phyloP scores from a whole-genome alignment of 768 basidiomycete genomes.

The Tylopilus vinaceipallidus region DNA sequence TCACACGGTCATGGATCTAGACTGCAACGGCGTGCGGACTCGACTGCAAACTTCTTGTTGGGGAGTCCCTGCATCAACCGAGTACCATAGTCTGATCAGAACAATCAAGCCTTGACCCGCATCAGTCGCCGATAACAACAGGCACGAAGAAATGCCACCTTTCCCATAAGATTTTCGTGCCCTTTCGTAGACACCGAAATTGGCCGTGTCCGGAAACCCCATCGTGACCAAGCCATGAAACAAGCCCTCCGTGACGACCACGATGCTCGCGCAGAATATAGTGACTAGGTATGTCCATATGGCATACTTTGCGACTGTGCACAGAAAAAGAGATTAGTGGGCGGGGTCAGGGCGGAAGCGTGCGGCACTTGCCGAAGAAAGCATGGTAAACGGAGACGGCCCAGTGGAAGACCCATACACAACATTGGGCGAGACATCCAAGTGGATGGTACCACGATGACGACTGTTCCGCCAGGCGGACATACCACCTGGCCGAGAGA shows the following conservation, averaged over 20 bases:
- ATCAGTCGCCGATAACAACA: neutral
- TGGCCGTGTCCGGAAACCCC: constrained; percentile 1
- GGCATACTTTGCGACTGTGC: constrained; percentile 14
- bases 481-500: constrained; percentile 18
- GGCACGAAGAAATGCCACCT: constrained; percentile 1
- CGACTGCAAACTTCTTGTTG: neutral
- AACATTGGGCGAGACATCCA: constrained; percentile 25
- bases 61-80: neutral
- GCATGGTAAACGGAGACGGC: constrained; percentile 16
- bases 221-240: constrained; percentile 20
- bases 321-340: neutral
- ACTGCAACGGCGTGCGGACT: neutral
- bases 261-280: constrained; percentile 14
- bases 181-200: constrained; percentile 20
- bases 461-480: constrained; percentile 19
- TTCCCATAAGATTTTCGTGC: constrained; percentile 14
- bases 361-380: constrained; percentile 15
- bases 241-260: constrained; percentile 17
- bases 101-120: constrained; percentile 6
- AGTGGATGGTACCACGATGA: constrained; percentile 24
- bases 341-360: neutral
- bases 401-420: constrained; percentile 27
- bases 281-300: constrained; percentile 17
- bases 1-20: constrained; percentile 22
- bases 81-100: constrained; percentile 19